Evolutionary conservation across 495 filamentous ascomycete genomes (phyloP).

Genomic region (Coniosporium apollinis): DNA sequence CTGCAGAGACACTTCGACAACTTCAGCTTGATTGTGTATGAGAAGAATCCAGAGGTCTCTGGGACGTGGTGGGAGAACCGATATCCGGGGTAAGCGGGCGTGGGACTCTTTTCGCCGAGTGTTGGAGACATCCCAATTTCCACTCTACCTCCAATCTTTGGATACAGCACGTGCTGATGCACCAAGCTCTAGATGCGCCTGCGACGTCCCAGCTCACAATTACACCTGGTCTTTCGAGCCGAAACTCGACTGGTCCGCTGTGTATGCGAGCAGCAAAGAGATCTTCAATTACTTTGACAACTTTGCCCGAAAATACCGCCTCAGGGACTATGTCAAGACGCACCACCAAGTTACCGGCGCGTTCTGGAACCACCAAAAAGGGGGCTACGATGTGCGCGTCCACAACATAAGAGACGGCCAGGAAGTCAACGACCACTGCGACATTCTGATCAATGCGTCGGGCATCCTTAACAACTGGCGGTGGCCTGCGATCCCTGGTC

Average conservation of each 20-base stretch:
- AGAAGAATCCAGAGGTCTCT: conserved; percentile 14
- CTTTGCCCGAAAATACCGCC: conserved; percentile 9
- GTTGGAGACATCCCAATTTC: too few relatives aligned
- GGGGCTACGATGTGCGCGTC: conserved; percentile 21
- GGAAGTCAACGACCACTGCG: conserved; percentile 16
- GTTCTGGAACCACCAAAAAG: conserved; percentile 18
- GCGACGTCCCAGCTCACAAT: conserved; percentile 13
- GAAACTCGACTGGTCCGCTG: conserved; percentile 13
- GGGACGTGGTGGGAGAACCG: conserved; percentile 19
- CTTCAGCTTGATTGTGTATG: conserved; percentile 13
- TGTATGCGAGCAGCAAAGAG: conserved; percentile 6
- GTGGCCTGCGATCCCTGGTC: conserved; percentile 20
- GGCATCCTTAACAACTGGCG: conserved; percentile 23
- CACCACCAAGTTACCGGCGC: conserved; percentile 7
- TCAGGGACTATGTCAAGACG: conserved; percentile 7
- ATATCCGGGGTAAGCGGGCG: conserved; percentile 21
- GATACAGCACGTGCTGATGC: not conserved
- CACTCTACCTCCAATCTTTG: not conserved
- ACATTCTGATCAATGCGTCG: conserved; percentile 19
- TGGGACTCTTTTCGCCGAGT: too few relatives aligned
- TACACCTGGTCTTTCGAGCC: conserved; percentile 17
- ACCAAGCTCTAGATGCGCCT: conserved; percentile 2
- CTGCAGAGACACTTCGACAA: conserved; percentile 13
- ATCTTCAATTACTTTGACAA: conserved; percentile 14
- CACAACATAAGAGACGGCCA: conserved; percentile 10